Conservation (phyloP, 2,329 filamentous ascomycete genomes). For the Piedraia hortae region DNA sequence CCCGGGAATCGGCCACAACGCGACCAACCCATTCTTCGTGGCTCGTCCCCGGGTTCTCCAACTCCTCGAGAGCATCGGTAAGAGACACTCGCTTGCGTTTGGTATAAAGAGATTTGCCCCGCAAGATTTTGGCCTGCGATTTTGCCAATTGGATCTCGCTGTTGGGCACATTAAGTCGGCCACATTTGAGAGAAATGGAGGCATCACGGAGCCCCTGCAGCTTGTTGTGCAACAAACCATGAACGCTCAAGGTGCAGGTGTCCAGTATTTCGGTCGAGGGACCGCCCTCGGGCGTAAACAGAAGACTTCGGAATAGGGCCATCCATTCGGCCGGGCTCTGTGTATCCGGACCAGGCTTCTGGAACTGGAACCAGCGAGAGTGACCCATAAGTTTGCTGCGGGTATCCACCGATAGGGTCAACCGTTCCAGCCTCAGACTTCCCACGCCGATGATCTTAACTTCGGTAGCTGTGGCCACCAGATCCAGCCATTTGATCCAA, state of each 20-base stretch:
- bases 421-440: constrained; percentile 54
- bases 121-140: constrained; percentile 24
- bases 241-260: constrained; percentile 63
- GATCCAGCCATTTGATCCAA: constrained; percentile 70
- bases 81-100: too few relatives aligned
- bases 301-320: constrained; percentile 53
- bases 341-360: constrained; percentile 32
- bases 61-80: constrained; percentile 45
- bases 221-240: constrained; percentile 67
- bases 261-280: constrained; percentile 77
- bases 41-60: constrained; percentile 35
- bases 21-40: constrained; percentile 43
- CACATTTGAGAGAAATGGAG: constrained; percentile 69
- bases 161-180: constrained; percentile 67
- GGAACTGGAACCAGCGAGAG: constrained; percentile 63
- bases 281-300: constrained; percentile 63
- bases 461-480: constrained; percentile 57
- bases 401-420: constrained; percentile 74
- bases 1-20: constrained; percentile 72
- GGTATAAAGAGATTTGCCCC: constrained; percentile 10
- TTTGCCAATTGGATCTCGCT: constrained; percentile 51
- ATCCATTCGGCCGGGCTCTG: constrained; percentile 84
- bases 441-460: constrained; percentile 58
- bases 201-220: constrained; percentile 72
- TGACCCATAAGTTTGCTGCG: constrained; percentile 74